phyloP scores from a whole-genome alignment of 306 rosid genomes.

The Vigna unguiculata region DNA sequence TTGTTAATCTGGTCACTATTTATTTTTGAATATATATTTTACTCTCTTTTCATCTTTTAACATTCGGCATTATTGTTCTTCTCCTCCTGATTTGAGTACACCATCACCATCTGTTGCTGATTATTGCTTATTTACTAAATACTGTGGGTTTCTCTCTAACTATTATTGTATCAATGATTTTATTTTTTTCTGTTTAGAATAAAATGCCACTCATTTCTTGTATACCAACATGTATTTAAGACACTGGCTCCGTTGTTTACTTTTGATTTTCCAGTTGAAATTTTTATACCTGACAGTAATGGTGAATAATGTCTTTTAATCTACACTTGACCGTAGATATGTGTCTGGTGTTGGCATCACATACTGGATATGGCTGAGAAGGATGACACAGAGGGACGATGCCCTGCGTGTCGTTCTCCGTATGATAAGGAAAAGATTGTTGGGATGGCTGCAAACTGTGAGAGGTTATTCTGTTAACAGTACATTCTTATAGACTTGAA shows the following conservation, averaged over 20 bases:
- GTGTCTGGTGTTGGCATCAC: conserved; percentile 99
- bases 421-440: conserved; percentile 98
- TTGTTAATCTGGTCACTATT: background rate
- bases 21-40: background rate
- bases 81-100: background rate
- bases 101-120: background rate
- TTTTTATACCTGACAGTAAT: background rate
- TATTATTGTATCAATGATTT: background rate
- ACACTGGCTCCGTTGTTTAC: background rate
- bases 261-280: conserved; percentile 8
- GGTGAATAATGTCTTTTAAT: conserved; percentile 22
- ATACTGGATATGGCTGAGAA: conserved; percentile 96
- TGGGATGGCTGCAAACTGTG: conserved; percentile 93
- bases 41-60: conserved; percentile 15
- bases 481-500: conserved; percentile 32
- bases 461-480: conserved; percentile 58
- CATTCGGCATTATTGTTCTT: conserved; percentile 12
- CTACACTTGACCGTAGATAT: conserved; percentile 61
- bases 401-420: conserved; percentile 94
- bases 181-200: conserved; percentile 9
- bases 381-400: conserved; percentile 93
- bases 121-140: conserved; percentile 17
- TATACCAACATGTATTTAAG: conserved; percentile 11
- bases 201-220: conserved; percentile 4
- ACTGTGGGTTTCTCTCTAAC: conserved; percentile 6